Evolutionary conservation across 1,284 basidiomycete genomes (phyloP), one percentile per base, ranked within the genome.

Genomic region (Ceratobasidium sp.): DNA sequence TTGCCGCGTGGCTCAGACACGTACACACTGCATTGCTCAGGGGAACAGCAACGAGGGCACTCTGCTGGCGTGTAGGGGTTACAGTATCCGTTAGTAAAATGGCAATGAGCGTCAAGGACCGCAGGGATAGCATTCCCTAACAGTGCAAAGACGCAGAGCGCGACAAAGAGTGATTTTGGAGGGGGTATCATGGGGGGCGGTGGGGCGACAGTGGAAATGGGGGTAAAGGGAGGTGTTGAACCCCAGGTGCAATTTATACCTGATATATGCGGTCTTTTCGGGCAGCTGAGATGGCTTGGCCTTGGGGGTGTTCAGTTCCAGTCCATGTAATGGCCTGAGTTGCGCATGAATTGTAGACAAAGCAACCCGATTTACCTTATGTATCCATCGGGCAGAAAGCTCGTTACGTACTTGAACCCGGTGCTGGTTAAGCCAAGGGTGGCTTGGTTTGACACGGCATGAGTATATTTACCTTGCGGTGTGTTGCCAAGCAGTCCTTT

Each of bases 21-120:
- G 16, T 16, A 51, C 72, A 31, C 54, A 74, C 72, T 63, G 61
- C 72, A 74, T 51, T 74, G 72, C 46, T 74, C 72, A 31, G 59
- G 61, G 72, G 64, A 74, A 39, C 72, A 74, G 39, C 72, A 74
- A 9, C 11, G 34, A 4, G 72, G 72, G 46, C 72, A 74, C 16
- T 24, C 39, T 16, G 24, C 72, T 11, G 43, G 19, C 11, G 59
- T 64, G 43, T 74, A 54, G 11, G 72, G 72, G 61, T 74, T 74
- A 46, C 72, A 74, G 34, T 53, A 49, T n/a, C 59, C 31, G 48
- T 74, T 74, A 22, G 61, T 19, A n/a, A 54, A 19, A 58, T 74
- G 72, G 31, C 72, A 74, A n/a, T 61, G 72, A 11, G 29, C 29
- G 31, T 64, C 72, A 1, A 64, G 27, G 16, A n/a, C 37, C 19